These are phyloP conservation scores for Globisporangium polare DNA, from an alignment of 352 stramenopile genomes.

Conservation along the genomic window DNA sequence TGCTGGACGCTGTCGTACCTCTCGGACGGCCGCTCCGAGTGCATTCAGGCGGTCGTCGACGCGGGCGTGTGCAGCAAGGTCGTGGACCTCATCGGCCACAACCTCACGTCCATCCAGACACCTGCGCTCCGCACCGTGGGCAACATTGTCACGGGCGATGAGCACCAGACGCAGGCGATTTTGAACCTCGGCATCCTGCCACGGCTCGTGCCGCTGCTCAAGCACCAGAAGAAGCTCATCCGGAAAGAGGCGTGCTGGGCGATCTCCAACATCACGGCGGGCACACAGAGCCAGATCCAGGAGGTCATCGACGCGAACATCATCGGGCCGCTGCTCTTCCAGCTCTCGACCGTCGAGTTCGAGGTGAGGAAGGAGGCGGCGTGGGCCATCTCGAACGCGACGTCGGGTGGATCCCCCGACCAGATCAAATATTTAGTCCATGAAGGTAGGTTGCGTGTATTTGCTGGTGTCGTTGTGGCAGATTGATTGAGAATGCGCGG, in stretches of 20 bases:
- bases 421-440: conserved; percentile 97
- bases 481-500: neutral
- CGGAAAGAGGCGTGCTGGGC: conserved; percentile 85
- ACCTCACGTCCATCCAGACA: conserved; percentile 92
- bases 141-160: conserved; percentile 98
- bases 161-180: conserved; percentile 68
- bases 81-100: conserved; percentile 95
- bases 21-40: conserved; percentile 96
- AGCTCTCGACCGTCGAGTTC: conserved; percentile 61
- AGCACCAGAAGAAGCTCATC: conserved; percentile 76
- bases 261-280: conserved; percentile 80
- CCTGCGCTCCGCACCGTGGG: conserved; percentile 94
- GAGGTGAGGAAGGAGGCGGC: conserved; percentile 37
- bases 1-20: conserved; percentile 99
- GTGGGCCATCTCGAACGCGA: conserved; percentile 51
- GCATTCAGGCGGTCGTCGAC: conserved; percentile 98
- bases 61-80: conserved; percentile 92
- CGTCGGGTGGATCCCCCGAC: conserved; percentile 70
- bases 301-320: conserved; percentile 76
- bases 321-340: conserved; percentile 59
- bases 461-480: neutral
- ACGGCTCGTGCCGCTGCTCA: conserved; percentile 58
- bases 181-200: conserved; percentile 52
- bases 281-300: conserved; percentile 67
- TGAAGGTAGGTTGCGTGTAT: conserved; percentile 53